phyloP scores from a whole-genome alignment of 148 eudicot genomes.

The Vaccinium myrtillus region DNA sequence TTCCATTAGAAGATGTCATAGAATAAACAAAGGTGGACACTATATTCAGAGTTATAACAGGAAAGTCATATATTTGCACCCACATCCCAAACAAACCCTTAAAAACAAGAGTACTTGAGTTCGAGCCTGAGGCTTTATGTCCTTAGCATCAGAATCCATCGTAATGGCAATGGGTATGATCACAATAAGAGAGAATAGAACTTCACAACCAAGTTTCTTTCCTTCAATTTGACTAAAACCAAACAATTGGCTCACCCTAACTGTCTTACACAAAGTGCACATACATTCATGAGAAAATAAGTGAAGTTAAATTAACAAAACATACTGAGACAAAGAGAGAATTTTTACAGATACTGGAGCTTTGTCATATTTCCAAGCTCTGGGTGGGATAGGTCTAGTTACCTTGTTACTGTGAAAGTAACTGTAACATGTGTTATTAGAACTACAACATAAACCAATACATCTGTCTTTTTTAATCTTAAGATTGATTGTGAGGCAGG shows the following conservation, averaged over 20 bases:
- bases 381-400: too few species aligned
- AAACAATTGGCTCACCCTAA: not conserved
- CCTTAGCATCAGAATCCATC: not conserved
- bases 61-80: not conserved
- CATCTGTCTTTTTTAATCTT: too few species aligned
- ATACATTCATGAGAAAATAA: not conserved
- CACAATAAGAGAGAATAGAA: not conserved
- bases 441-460: too few species aligned
- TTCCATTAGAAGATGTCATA: too few species aligned
- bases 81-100: not conserved
- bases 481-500: too few species aligned
- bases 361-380: conserved; percentile 16
- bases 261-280: not conserved
- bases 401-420: too few species aligned
- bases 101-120: not conserved
- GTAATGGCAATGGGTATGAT: not conserved
- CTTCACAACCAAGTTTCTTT: not conserved
- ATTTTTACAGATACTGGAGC: conserved; percentile 80
- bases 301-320: not conserved
- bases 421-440: too few species aligned
- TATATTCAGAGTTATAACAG: not conserved
- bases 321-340: not conserved
- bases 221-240: not conserved
- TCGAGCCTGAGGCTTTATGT: not conserved
- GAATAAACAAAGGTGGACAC: too few species aligned